These are phyloP conservation scores for Pyrus communis DNA, from an alignment of 306 rosid species.

Conservation along the genomic window DNA sequence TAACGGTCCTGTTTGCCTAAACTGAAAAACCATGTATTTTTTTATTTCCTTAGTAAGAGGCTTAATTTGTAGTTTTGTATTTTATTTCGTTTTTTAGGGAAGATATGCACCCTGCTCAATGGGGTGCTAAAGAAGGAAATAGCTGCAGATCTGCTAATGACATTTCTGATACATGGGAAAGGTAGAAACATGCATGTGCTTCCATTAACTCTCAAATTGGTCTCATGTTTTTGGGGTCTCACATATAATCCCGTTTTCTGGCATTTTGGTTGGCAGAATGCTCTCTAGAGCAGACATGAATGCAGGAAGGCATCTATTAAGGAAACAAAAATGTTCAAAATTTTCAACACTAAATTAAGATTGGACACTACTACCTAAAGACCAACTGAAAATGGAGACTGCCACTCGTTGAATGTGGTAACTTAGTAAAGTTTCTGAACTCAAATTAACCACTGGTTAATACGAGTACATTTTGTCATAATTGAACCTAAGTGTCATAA, in stretches of 20 bases:
- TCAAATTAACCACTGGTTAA: no score
- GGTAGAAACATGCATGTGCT: slow-evolving; percentile 31
- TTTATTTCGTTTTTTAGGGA: slow-evolving; percentile 41
- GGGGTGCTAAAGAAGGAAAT: slow-evolving; percentile 82
- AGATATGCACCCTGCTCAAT: slow-evolving; percentile 84
- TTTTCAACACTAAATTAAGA: no score
- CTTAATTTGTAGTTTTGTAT: neutral
- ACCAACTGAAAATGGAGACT: no score
- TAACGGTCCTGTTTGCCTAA: slow-evolving; percentile 10
- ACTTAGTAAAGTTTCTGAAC: no score
- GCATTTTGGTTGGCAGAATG: slow-evolving; percentile 50
- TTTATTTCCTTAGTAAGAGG: neutral
- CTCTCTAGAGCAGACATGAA: slow-evolving; percentile 72
- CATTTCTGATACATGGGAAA: slow-evolving; percentile 75
- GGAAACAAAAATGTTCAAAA: no score
- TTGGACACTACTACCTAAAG: no score
- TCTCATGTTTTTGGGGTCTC: neutral
- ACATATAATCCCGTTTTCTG: neutral
- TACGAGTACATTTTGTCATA: no score
- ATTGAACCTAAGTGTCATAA: no score
- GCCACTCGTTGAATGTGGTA: no score
- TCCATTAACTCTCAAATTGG: neutral
- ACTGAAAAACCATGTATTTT: neutral
- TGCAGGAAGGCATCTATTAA: slow-evolving; percentile 17
- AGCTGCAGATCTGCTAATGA: slow-evolving; percentile 94